These are phyloP conservation scores for Misopates orontium DNA, from an alignment of 257 asterid genomes.

Conservation along the genomic window DNA sequence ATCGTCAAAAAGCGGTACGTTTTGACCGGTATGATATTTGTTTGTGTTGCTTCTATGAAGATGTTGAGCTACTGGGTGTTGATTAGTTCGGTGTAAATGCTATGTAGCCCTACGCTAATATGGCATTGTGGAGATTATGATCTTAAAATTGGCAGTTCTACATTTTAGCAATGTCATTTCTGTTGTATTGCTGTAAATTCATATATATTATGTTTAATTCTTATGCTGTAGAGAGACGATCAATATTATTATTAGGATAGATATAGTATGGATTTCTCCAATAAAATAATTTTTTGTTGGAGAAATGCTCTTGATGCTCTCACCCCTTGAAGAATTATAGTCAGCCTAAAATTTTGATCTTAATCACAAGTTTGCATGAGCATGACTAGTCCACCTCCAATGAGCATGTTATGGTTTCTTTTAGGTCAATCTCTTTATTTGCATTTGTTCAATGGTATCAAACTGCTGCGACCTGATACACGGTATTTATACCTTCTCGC, in stretches of 20 bases:
- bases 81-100: constrained; percentile 10
- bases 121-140: constrained; percentile 13
- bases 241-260: background rate
- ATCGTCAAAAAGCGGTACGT: constrained; percentile 85
- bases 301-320: background rate
- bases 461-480: background rate
- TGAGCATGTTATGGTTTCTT: background rate
- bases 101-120: background rate
- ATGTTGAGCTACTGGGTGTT: constrained; percentile 18
- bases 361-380: background rate
- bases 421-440: background rate
- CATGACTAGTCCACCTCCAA: background rate
- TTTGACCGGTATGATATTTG: constrained; percentile 26
- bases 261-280: background rate
- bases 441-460: background rate
- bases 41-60: constrained; percentile 24
- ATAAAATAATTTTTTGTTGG: background rate
- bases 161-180: background rate
- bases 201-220: background rate
- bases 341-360: too few relatives aligned
- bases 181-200: background rate
- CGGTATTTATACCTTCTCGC: background rate
- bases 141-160: background rate
- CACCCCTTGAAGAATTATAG: too few relatives aligned
- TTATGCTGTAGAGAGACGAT: background rate